A percentile compares a stretch with the other conserved stretches of the same genome.
These are phyloP conservation scores for Amylostereum chailletii DNA, from an alignment of 1,284 basidiomycete species.

Conservation along the genomic window DNA sequence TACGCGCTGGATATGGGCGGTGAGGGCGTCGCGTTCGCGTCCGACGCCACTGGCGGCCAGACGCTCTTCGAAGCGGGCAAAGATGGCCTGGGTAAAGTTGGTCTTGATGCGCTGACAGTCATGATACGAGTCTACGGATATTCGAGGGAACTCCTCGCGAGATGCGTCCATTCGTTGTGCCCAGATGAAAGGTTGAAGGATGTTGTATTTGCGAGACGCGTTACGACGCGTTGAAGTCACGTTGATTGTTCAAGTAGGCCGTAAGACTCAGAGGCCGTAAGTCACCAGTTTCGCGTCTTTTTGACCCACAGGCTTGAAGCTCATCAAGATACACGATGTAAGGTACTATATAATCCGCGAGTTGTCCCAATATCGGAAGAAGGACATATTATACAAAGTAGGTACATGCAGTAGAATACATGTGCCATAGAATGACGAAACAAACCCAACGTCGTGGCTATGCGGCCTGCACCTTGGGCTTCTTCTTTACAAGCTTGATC, in stretches of 20 bases:
- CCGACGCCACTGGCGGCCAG: conserved; percentile 25
- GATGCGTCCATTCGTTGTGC: conserved; percentile 23
- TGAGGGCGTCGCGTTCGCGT: conserved; percentile 35
- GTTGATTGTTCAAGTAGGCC: not conserved
- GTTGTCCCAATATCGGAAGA: no score
- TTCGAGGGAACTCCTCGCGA: conserved; percentile 53
- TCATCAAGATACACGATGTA: no score
- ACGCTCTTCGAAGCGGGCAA: conserved; percentile 33
- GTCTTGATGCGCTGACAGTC: conserved; percentile 53
- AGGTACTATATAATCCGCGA: no score
- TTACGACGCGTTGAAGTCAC: not conserved
- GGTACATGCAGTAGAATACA: no score
- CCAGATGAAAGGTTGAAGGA: no score
- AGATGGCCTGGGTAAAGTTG: conserved; percentile 37
- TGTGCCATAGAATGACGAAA: no score
- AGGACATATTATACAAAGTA: no score
- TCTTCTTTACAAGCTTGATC: conserved; percentile 66
- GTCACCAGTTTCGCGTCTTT: no score
- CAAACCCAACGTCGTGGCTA: not conserved
- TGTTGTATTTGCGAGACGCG: no score
- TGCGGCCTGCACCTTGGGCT: conserved; percentile 20
- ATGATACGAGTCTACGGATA: conserved; percentile 52
- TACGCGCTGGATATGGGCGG: conserved; percentile 44
- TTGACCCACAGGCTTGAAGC: no score
- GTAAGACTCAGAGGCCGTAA: not conserved